These are phyloP conservation scores for Wickerhamiella infanticola DNA, from an alignment of 1,139 yeast genomes.

Conservation along the genomic window DNA sequence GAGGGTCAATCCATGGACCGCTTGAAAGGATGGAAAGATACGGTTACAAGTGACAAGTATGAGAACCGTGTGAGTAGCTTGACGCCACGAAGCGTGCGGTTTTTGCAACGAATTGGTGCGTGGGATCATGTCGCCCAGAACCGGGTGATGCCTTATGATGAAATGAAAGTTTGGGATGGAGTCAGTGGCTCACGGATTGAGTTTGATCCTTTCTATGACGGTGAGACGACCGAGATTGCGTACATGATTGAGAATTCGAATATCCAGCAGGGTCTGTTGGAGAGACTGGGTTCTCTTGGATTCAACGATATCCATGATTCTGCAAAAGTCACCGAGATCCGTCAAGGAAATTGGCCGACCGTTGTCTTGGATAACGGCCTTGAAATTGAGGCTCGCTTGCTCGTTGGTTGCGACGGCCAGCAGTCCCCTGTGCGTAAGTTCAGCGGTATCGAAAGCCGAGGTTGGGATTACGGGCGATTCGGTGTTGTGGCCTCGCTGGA, in stretches of 20 bases:
- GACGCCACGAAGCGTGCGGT: slow-evolving; percentile 65
- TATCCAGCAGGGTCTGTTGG: slow-evolving; percentile 54
- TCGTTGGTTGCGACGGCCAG: slow-evolving; percentile 93
- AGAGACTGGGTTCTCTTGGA: slow-evolving; percentile 38
- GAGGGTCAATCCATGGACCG: slow-evolving; percentile 53
- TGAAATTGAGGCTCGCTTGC: slow-evolving; percentile 46
- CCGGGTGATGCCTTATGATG: slow-evolving; percentile 64
- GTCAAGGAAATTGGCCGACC: slow-evolving; percentile 55
- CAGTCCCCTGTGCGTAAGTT: slow-evolving; percentile 83
- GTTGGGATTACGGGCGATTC: slow-evolving; percentile 80
- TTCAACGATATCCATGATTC: slow-evolving; percentile 41
- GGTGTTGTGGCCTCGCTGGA: slow-evolving; percentile 86
- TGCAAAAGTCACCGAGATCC: slow-evolving; percentile 39
- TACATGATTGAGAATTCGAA: slow-evolving; percentile 84
- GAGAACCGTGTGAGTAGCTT: slow-evolving; percentile 76
- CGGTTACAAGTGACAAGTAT: slow-evolving; percentile 32
- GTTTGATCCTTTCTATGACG: slow-evolving; percentile 39
- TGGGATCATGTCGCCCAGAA: slow-evolving; percentile 58
- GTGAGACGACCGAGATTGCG: slow-evolving; percentile 32
- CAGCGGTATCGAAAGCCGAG: slow-evolving; percentile 70
- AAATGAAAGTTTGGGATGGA: slow-evolving; percentile 79
- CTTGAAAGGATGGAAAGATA: slow-evolving; percentile 31
- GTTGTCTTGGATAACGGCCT: slow-evolving; percentile 56
- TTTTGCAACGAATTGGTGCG: slow-evolving; percentile 52
- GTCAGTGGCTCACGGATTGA: slow-evolving; percentile 52